Evolutionary conservation across 2,329 filamentous ascomycete genomes (phyloP).

Genomic region (Botrytis paeoniae): DNA sequence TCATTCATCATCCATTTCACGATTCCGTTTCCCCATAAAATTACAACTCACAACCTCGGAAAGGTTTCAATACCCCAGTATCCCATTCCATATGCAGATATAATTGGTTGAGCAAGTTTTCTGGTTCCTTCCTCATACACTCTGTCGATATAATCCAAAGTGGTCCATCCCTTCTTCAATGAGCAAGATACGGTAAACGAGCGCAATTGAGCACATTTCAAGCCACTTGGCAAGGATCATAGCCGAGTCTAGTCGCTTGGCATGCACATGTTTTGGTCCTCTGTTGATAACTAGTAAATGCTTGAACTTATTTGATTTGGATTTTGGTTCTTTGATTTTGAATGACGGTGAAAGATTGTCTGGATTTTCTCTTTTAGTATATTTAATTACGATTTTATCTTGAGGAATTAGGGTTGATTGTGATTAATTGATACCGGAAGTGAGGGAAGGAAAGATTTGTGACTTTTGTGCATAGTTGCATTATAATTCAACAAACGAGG

Average conservation of each 20-base stretch:
- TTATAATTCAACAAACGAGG: not conserved
- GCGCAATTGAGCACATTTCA: slow-evolving; percentile 23
- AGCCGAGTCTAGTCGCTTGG: slow-evolving; percentile 7
- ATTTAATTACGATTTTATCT: not conserved
- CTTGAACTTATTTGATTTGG: not conserved
- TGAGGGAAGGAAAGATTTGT: not conserved
- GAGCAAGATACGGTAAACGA: slow-evolving; percentile 7
- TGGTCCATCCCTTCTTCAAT: not conserved
- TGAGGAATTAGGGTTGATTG: not conserved
- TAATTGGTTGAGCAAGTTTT: not conserved
- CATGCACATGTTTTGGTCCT: not conserved
- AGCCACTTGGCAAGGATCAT: slow-evolving; percentile 14
- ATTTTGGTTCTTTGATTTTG: not conserved
- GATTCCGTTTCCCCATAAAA: not conserved
- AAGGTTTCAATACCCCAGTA: not conserved
- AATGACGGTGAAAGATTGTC: not conserved
- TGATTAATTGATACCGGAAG: not conserved
- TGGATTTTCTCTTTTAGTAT: not conserved
- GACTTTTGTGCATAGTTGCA: slow-evolving; percentile 13
- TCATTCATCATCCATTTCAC: not conserved
- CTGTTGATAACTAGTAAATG: not conserved
- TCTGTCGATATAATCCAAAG: not conserved
- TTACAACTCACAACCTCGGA: not conserved
- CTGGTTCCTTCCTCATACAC: not conserved
- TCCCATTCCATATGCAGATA: no score